Conservation (phyloP, 78 protist genomes). For the Polysphondylium violaceum region DNA sequence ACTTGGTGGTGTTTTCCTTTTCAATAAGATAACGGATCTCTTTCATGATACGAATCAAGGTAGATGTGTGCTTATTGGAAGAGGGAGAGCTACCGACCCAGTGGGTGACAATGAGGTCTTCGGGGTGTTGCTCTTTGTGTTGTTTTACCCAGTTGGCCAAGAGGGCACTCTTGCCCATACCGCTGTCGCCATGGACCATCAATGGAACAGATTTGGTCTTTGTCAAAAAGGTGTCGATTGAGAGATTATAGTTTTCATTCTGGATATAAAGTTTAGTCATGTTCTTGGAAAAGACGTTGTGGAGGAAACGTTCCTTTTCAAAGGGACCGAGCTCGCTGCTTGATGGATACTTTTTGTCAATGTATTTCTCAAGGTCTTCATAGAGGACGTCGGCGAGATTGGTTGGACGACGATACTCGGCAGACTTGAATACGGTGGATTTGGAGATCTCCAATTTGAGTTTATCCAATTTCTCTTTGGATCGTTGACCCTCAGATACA, state of each 20-base stretch:
- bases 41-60: slow-evolving; percentile 62
- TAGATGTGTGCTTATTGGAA: slow-evolving; percentile 33
- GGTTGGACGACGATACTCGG: slow-evolving; percentile 71
- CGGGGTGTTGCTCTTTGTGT: slow-evolving; percentile 84
- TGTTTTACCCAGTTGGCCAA: slow-evolving; percentile 74
- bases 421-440: not conserved
- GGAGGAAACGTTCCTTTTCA: slow-evolving; percentile 80
- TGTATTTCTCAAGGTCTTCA: slow-evolving; percentile 64
- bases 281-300: slow-evolving; percentile 29
- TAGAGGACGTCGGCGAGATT: slow-evolving; percentile 72
- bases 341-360: slow-evolving; percentile 72
- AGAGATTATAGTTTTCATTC: slow-evolving; percentile 42
- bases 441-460: slow-evolving; percentile 51
- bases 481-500: slow-evolving; percentile 61
- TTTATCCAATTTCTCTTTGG: slow-evolving; percentile 49
- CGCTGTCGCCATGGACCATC: slow-evolving; percentile 70
- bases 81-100: slow-evolving; percentile 79
- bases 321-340: not conserved
- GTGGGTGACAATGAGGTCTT: slow-evolving; percentile 45
- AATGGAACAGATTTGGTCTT: not conserved
- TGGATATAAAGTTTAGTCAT: slow-evolving; percentile 36
- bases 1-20: not conserved
- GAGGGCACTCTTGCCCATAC: slow-evolving; percentile 51
- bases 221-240: slow-evolving; percentile 53
- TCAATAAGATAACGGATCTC: slow-evolving; percentile 50